Conservation (phyloP, 164 flowering plant species). For the Magnolia sinica region DNA sequence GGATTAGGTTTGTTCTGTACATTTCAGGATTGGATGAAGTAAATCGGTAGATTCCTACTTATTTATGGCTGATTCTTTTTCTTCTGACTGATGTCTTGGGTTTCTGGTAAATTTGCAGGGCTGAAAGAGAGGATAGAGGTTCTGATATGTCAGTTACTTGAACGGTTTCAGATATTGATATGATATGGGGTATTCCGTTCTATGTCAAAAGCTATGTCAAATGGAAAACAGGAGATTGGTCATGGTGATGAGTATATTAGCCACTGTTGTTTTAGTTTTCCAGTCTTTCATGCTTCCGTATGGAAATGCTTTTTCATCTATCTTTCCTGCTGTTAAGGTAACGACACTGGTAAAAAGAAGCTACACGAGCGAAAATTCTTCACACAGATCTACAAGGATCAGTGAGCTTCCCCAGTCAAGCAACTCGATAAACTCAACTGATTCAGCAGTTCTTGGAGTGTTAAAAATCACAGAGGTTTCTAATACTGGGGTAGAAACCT, state of each 20-base stretch:
- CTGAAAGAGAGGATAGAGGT: background rate
- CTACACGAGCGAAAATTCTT: constrained; percentile 9
- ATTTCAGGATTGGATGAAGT: background rate
- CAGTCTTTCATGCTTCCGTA: constrained; percentile 49
- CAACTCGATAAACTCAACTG: background rate
- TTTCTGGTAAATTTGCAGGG: background rate
- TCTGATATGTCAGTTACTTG: background rate
- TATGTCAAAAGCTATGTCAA: constrained; percentile 29
- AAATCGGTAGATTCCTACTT: background rate
- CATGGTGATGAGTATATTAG: constrained; percentile 38
- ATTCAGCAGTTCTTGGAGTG: constrained; percentile 11
- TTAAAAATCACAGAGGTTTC: constrained; percentile 10
- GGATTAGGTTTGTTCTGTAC: no score
- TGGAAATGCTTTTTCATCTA: constrained; percentile 26
- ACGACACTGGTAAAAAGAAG: constrained; percentile 9
- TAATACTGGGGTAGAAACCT: constrained; percentile 10
- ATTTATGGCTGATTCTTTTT: background rate
- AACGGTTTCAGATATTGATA: background rate
- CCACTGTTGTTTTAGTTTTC: constrained; percentile 28
- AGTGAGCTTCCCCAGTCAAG: background rate
- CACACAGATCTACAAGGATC: constrained; percentile 1
- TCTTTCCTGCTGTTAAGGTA: constrained; percentile 10
- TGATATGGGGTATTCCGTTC: constrained; percentile 27
- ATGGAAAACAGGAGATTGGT: constrained; percentile 40
- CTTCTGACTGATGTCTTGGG: background rate